Base-by-base conservation (phyloP, 1,284 basidiomycete genomes). In the Cutaneotrichosporon cavernicola region DNA sequence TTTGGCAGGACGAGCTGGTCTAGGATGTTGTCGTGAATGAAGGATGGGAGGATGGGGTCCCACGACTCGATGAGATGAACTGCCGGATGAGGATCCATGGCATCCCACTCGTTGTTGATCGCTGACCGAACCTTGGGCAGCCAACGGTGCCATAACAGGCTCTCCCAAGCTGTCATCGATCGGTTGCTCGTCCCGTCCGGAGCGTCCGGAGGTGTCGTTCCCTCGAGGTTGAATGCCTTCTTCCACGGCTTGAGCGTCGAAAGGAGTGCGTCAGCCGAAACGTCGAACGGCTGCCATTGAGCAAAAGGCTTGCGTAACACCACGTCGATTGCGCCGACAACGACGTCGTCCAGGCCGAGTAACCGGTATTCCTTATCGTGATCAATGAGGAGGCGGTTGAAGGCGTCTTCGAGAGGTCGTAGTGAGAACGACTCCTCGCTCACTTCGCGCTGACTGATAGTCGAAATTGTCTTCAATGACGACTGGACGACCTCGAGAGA, bases 1-100 rank as follows among this genome's bases (percentile, higher is more conserved):
- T 97, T 97, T 1, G 97, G 97, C 18, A 99, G 81, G 50, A 99
- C 85, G 32, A 99, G 87, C 78, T 99, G 97, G 73, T 98, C 93
- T 63, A 98, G 85, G 63, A 99, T 83, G 76, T 99, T 99, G 81
- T 99, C 96, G 52, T 86, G 86, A 66, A 99, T 88, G 80, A 98
- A 99, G 0, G 84, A 84, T 0, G 97, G 97, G 1, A 99, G 84
- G 60, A 97, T 86, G 0, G 86, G 84, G 2, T 87, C 86, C 97
- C 97, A 99, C 0, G 88, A 85, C 77, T 97, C 91, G 75, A 94
- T 90, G 1, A 99, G 82, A 46, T 86, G 86, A 36, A 97, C 87
- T 5, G 89, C 92, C 9, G 89, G 86, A 10, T 86, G 82, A 2
- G 94, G 88, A 43, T 88, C 81, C 49, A 85, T 81, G 0, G 93